Base-by-base conservation (phyloP, 495 filamentous ascomycete species). In the Lophiotrema nucula region DNA sequence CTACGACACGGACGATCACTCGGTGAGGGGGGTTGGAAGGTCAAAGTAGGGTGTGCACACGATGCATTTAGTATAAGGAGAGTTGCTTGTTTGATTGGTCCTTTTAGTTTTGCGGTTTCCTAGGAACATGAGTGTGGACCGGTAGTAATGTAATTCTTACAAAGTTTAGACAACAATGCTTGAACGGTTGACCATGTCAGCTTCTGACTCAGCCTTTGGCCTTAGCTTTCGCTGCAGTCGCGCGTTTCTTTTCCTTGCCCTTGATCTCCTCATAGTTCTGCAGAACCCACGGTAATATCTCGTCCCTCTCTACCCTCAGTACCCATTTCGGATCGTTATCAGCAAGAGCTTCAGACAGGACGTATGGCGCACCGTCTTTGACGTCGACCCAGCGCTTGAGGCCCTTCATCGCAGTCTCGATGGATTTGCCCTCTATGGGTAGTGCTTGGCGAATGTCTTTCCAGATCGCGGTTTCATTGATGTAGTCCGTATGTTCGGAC, bases 361-460 rank as follows among this genome's bases (percentile, higher is more conserved):
- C 46, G 15, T 47, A 56, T 35, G 62, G 56, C 13, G 47, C 19
- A n/a, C 62, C 66, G 26, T 66, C 55, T 5, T 28, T 24, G 33
- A 67, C 63, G 2, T n/a, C 26, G 1, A 67, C 64, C 54, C 59
- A 64, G 1, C 38, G 47, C 23, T 62, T 65, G 12, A 69, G 44
- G 6, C 56, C 61, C 42, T 53, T 47, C 11, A 69, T 18, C 28
- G 54, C 47, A 21, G 15, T 27, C 2, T 28, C 42, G n/a, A 62
- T 23, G 11, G 47, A 18, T 2, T 13, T 21, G 19, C 54, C 50
- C 12, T 62, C 49, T 10, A 54, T 2, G 0, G 64, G 67, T 1
- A 69, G 13, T 15, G 3, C n/a, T 21, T 59, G 50, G 18, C 39
- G 39, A 37, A 69, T 51, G 11, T 31, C 21, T 31, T 50, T 50